phyloP scores from a whole-genome alignment of 164 flowering plant genomes.

The Umbellularia californica region DNA sequence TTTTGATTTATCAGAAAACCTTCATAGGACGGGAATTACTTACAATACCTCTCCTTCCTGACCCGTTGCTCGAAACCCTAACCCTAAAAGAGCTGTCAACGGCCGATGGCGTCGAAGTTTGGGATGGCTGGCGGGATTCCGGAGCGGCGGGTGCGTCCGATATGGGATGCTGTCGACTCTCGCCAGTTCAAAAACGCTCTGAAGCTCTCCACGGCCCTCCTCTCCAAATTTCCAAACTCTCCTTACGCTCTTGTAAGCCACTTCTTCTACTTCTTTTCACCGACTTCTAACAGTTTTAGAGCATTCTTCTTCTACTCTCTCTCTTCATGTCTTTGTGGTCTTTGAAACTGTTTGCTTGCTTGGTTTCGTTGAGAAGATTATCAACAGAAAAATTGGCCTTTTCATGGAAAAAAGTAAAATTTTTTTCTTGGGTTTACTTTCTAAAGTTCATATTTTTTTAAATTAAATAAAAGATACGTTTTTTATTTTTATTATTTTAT shows the following conservation, averaged over 20 bases:
- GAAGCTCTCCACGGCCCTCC: constrained; percentile 58
- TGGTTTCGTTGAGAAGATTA: too few relatives aligned
- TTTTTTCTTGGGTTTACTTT: too few relatives aligned
- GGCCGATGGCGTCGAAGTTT: constrained; percentile 67
- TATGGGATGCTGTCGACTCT: constrained; percentile 95
- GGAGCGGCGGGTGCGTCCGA: constrained; percentile 87
- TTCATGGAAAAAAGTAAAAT: background rate
- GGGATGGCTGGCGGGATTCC: constrained; percentile 90
- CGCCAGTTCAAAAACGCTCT: constrained; percentile 87
- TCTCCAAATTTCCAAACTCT: constrained; percentile 62
- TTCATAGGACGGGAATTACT: too few relatives aligned
- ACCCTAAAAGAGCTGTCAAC: background rate
- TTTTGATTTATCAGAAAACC: too few relatives aligned
- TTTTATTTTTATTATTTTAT: too few relatives aligned
- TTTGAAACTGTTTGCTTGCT: background rate
- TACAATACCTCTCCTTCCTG: too few relatives aligned
- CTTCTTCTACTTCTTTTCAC: background rate
- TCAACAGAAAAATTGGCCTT: too few relatives aligned
- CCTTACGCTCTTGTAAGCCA: constrained; percentile 77
- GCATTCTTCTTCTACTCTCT: too few relatives aligned
- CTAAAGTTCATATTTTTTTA: too few relatives aligned
- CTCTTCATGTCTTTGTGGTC: too few relatives aligned
- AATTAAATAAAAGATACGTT: background rate
- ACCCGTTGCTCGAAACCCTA: background rate
- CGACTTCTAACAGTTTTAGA: too few relatives aligned